phyloP scores from a whole-genome alignment of 306 rosid genomes.

The Cicer yamashitae region DNA sequence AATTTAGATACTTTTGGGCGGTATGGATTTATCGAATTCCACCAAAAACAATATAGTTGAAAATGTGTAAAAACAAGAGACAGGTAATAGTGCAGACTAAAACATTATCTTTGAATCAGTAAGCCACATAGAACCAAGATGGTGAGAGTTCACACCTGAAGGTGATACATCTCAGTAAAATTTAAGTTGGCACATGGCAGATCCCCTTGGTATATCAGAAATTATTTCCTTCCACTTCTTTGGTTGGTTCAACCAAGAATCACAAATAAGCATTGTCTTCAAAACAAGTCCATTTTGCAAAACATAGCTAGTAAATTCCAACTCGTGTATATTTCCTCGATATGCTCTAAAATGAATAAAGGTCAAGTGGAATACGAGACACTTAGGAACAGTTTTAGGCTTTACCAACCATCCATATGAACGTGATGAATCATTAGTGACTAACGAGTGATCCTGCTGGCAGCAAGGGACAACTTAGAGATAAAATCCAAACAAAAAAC shows the following conservation, averaged over 20 bases:
- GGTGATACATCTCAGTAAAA: not conserved
- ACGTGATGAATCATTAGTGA: not conserved
- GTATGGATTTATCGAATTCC: not conserved
- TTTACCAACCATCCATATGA: not conserved
- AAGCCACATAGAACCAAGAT: not conserved
- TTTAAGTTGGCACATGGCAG: not conserved
- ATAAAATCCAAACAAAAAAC: not conserved
- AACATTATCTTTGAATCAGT: not conserved
- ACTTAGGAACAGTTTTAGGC: conserved; percentile 16
- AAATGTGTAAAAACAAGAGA: too few relatives aligned
- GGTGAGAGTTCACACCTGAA: not conserved
- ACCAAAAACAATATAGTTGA: not conserved
- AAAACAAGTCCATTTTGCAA: not conserved
- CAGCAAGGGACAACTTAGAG: not conserved
- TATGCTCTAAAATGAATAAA: not conserved
- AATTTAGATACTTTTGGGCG: not conserved
- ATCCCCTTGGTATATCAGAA: not conserved
- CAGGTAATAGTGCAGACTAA: too few relatives aligned
- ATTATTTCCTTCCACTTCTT: not conserved
- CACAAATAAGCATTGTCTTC: not conserved
- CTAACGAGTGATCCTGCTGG: not conserved
- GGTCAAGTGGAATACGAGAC: conserved; percentile 1
- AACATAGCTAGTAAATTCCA: not conserved
- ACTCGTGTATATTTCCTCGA: not conserved
- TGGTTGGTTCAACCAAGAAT: not conserved